Conservation (phyloP, 176 grass and related monocot genomes). For the Ensete ventricosum region DNA sequence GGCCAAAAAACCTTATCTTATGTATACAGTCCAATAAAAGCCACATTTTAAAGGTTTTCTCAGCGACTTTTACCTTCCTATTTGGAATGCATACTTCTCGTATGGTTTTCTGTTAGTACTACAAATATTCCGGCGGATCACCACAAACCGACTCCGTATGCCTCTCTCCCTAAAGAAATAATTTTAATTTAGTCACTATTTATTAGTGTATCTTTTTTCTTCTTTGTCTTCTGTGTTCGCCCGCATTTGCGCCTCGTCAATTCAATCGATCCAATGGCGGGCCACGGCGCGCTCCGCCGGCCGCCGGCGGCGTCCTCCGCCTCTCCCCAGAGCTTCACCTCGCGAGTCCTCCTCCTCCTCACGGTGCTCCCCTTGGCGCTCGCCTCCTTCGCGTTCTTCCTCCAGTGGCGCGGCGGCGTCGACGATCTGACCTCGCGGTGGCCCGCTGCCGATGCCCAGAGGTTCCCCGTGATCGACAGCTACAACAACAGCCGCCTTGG, state of each 20-base stretch:
- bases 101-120: no score
- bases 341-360: slow-evolving; percentile 45
- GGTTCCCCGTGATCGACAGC: slow-evolving; percentile 40
- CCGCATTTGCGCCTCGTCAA: slow-evolving; percentile 8
- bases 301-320: slow-evolving; percentile 1
- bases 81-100: no score
- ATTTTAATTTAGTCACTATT: no score
- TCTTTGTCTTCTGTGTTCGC: not conserved
- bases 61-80: no score
- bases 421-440: slow-evolving; percentile 62
- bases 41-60: no score
- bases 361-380: slow-evolving; percentile 58
- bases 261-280: slow-evolving; percentile 26
- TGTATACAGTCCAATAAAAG: no score
- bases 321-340: slow-evolving; percentile 25
- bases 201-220: no score
- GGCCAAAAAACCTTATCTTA: no score
- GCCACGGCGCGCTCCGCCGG: slow-evolving; percentile 3
- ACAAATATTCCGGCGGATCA: no score
- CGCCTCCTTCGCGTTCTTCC: slow-evolving; percentile 52
- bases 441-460: slow-evolving; percentile 26
- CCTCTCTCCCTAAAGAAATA: no score
- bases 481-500: slow-evolving; percentile 23
- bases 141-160: no score
- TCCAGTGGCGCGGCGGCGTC: slow-evolving; percentile 78